Conservation (phyloP, 2,329 filamentous ascomycete genomes). For the Rutstroemia sp. region DNA sequence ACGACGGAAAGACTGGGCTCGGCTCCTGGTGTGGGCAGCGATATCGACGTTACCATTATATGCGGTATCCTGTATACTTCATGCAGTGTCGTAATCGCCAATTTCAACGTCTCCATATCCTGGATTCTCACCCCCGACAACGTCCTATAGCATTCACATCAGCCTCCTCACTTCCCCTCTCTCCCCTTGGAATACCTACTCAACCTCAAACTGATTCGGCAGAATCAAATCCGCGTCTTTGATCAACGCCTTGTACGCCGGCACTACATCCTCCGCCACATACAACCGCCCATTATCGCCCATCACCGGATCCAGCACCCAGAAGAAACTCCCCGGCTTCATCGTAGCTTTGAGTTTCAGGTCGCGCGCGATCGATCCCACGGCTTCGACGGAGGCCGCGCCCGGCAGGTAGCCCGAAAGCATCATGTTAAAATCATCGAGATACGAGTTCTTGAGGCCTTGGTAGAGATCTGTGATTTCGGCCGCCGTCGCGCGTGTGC, state of each 20-base stretch:
- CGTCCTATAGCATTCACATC: constrained; percentile 43
- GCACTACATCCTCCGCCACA: constrained; percentile 84
- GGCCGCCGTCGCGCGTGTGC: constrained; percentile 70
- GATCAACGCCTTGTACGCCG: constrained; percentile 77
- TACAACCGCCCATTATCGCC: constrained; percentile 91
- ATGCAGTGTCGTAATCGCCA: constrained; percentile 74
- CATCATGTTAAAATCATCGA: constrained; percentile 89
- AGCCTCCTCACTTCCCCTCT: no score
- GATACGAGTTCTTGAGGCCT: constrained; percentile 73
- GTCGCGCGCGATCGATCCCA: constrained; percentile 77
- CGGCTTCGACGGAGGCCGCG: constrained; percentile 72
- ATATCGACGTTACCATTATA: constrained; percentile 83
- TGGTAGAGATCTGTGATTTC: constrained; percentile 81
- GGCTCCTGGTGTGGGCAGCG: constrained; percentile 49
- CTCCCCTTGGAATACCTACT: constrained; percentile 47
- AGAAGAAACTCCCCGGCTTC: constrained; percentile 77
- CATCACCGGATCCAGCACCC: constrained; percentile 98
- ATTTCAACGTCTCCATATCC: constrained; percentile 62
- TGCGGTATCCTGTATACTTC: constrained; percentile 71
- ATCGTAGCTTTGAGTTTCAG: constrained; percentile 58
- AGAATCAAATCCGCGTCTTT: constrained; percentile 82
- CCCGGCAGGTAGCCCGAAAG: constrained; percentile 92
- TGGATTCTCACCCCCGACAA: constrained; percentile 79
- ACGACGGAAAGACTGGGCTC: constrained; percentile 59
- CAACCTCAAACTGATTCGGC: constrained; percentile 95